Evolutionary conservation across 2,329 filamentous ascomycete species (phyloP), one percentile per base, ranked within the genome.

Genomic region (Neodidymelliopsis sp.): DNA sequence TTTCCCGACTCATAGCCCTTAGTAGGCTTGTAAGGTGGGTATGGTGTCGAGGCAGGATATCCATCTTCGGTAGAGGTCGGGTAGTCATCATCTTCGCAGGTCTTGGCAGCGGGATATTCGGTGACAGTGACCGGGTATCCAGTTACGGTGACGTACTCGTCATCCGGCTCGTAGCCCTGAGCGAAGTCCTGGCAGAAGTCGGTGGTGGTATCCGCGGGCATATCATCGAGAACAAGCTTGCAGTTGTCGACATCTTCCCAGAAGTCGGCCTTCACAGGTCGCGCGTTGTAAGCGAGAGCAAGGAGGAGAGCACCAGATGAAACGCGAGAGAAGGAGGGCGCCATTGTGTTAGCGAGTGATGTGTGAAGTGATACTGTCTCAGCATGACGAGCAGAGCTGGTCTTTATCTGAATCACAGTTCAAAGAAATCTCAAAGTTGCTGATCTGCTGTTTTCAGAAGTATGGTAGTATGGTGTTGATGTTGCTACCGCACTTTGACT

Each of bases 211-310:
- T 45, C 40, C 6, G 35, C 20, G 6, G 40, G 40, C n/a, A 51
- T 28, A 8, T 51, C 48, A 6, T 51, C 27, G 20, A 51, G 48
- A 15, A 51, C 47, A 15, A 50, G 47, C 40, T 45, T 35, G 30
- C 47, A 50, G 27, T 50, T 50, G 29, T 45, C 40, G 35, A 50
- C 47, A n/a, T 50, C 47, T 37, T 50, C 47, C 40, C 36, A 40
- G 36, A 41, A 50, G 41, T 50, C 47, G 2, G 47, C 47, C 5
- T 40, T 50, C 9, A 50, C 47, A 13, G 35, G 41, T 22, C 25
- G 40, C 13, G 47, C 47, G 23, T 50, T 50, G 30, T 45, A 50
- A 45, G 41, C 39, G 29, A 49, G 46, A 35, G 39, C 39, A 35
- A 49, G 34, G 46, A 49, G 39, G 33, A 49, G 23, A 15, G 46